phyloP scores from a whole-genome alignment of 331 rosid species.

The Malus hybrid region DNA sequence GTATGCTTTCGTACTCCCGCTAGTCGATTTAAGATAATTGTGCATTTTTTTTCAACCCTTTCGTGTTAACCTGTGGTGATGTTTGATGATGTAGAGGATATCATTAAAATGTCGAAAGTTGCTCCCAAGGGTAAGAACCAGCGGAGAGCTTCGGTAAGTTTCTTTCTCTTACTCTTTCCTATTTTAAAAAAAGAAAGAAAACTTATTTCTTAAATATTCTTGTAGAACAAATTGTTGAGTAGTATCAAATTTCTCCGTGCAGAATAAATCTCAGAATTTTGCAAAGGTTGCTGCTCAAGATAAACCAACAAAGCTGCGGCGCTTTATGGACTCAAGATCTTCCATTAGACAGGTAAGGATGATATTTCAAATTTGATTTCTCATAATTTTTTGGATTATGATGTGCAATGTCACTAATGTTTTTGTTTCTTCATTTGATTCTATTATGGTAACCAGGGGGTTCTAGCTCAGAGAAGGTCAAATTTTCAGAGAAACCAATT shows the following conservation, averaged over 20 bases:
- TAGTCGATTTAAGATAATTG: not conserved
- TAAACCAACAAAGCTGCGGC: slow-evolving; percentile 43
- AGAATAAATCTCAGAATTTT: slow-evolving; percentile 63
- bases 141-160: slow-evolving; percentile 51
- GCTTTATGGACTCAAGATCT: slow-evolving; percentile 64
- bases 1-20: slow-evolving; percentile 16
- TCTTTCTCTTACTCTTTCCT: not conserved
- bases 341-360: slow-evolving; percentile 69
- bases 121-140: slow-evolving; percentile 28
- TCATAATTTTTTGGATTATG: not conserved
- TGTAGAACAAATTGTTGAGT: not conserved
- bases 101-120: slow-evolving; percentile 71
- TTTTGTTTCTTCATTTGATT: not conserved
- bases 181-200: not conserved
- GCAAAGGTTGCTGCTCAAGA: slow-evolving; percentile 46
- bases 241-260: not conserved
- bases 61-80: not conserved
- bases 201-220: too few species aligned
- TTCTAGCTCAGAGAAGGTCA: slow-evolving; percentile 75
- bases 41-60: not conserved
- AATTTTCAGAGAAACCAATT: slow-evolving; percentile 75
- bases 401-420: not conserved
- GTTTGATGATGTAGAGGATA: slow-evolving; percentile 47
- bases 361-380: not conserved
- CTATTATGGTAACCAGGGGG: slow-evolving; percentile 41